Percentiles rank a stretch among this genome's conserved stretches.
Conservation (phyloP, 1,284 basidiomycete species). For the Microbotryum violaceum region DNA sequence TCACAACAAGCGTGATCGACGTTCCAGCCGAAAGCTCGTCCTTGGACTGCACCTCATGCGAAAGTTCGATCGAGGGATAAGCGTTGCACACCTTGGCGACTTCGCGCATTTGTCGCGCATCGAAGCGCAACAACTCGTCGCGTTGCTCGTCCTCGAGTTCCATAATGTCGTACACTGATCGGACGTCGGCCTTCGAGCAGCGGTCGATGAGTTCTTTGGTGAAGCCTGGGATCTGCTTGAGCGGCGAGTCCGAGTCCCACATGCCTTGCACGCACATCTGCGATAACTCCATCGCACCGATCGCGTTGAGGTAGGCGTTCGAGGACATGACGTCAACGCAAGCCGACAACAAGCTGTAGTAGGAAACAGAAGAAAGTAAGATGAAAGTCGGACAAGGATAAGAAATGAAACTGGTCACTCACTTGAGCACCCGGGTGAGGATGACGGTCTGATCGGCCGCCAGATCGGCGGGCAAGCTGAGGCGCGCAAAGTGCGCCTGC, state of each 20-base stretch:
- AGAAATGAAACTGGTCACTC: neutral
- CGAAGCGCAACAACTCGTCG: constrained; percentile 75
- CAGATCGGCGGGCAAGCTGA: constrained; percentile 85
- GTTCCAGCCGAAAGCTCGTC: constrained; percentile 74
- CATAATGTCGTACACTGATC: constrained; percentile 91
- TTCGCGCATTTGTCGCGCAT: constrained; percentile 73
- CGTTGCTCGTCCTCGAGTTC: constrained; percentile 89
- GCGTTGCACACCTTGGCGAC: constrained; percentile 91
- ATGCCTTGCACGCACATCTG: constrained; percentile 99
- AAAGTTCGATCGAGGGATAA: constrained; percentile 78
- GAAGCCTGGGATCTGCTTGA: constrained; percentile 95
- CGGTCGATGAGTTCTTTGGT: constrained; percentile 75
- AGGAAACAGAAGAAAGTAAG: neutral
- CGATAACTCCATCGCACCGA: constrained; percentile 97
- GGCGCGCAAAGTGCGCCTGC: constrained; percentile 91
- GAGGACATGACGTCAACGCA: constrained; percentile 98
- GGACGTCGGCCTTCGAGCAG: constrained; percentile 70
- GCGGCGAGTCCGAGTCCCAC: constrained; percentile 90
- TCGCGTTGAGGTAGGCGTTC: constrained; percentile 86
- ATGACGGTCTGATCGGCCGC: constrained; percentile 82
- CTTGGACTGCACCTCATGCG: constrained; percentile 65
- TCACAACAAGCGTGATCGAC: constrained; percentile 72
- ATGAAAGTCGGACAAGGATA: neutral
- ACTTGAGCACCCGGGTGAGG: constrained; percentile 78
- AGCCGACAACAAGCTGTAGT: constrained; percentile 45